Evolutionary conservation across 2,329 filamentous ascomycete species (phyloP).

Genomic region (Ascomycota sp.): DNA sequence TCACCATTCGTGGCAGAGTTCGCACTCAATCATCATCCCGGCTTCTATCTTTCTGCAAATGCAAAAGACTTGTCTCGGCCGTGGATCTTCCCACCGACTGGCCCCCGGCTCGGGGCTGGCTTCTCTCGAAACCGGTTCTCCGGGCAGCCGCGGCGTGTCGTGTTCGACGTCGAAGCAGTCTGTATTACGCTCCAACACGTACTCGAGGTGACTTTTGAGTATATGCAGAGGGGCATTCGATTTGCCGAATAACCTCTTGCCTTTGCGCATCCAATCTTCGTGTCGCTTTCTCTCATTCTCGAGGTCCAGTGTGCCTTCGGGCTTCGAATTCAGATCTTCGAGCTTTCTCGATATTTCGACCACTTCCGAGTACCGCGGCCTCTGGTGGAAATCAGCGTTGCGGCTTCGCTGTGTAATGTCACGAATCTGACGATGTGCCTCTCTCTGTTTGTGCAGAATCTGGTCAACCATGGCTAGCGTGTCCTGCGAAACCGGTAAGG

Average conservation of each 20-base stretch:
- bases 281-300: constrained; percentile 87
- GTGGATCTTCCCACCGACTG: constrained; percentile 37
- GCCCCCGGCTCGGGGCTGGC: constrained; percentile 33
- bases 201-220: constrained; percentile 78
- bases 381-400: constrained; percentile 49
- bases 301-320: constrained; percentile 69
- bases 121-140: constrained; percentile 77
- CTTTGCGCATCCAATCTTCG: constrained; percentile 97
- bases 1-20: constrained; percentile 91
- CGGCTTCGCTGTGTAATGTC: constrained; percentile 60
- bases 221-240: constrained; percentile 94
- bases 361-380: constrained; percentile 78
- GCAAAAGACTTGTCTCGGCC: constrained; percentile 67
- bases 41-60: constrained; percentile 85
- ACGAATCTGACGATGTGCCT: constrained; percentile 73
- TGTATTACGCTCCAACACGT: constrained; percentile 70
- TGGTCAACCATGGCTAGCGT: constrained; percentile 69
- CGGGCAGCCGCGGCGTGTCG: constrained; percentile 72
- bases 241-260: constrained; percentile 94
- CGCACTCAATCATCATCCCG: constrained; percentile 99
- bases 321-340: constrained; percentile 79
- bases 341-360: constrained; percentile 70
- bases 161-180: constrained; percentile 72
- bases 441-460: constrained; percentile 84
- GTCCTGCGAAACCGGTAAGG: constrained; percentile 59